Conservation (phyloP, 768 basidiomycete genomes). For the Tremella fuciformis region DNA sequence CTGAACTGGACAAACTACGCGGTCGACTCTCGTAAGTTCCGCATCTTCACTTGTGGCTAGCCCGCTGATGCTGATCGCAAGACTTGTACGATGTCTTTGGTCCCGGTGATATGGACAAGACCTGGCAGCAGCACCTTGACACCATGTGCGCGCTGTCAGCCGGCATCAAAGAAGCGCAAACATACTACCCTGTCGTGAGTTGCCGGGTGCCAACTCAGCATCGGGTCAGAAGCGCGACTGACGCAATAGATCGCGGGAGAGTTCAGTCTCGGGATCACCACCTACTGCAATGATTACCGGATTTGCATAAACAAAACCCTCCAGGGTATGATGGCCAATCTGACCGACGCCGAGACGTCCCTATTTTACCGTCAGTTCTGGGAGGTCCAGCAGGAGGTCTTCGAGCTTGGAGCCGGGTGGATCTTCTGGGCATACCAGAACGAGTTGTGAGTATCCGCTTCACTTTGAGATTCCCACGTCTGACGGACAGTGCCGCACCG, state of each 20-base stretch:
- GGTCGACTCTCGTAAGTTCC: slow-evolving; percentile 35
- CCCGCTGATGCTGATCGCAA: background rate
- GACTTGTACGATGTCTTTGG: slow-evolving; percentile 41
- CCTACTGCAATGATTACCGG: slow-evolving; percentile 44
- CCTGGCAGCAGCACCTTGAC: slow-evolving; percentile 38
- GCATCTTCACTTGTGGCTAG: background rate
- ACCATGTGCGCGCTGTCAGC: slow-evolving; percentile 26
- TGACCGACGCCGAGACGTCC: slow-evolving; percentile 32
- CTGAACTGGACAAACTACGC: slow-evolving; percentile 43
- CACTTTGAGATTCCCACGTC: background rate
- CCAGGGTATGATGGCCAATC: slow-evolving; percentile 25
- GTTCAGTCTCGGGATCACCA: slow-evolving; percentile 36
- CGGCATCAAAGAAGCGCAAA: slow-evolving; percentile 29
- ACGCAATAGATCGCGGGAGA: slow-evolving; percentile 47
- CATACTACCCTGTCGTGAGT: slow-evolving; percentile 36
- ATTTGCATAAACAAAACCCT: slow-evolving; percentile 25
- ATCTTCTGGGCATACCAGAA: slow-evolving; percentile 36
- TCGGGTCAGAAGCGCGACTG: too few relatives aligned
- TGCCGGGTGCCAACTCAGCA: too few relatives aligned
- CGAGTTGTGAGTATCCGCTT: slow-evolving; percentile 21
- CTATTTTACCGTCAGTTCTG: slow-evolving; percentile 42
- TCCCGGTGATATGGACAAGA: slow-evolving; percentile 15
- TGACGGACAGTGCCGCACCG: slow-evolving; percentile 30
- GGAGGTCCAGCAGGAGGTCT: slow-evolving; percentile 42
- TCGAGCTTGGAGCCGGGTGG: slow-evolving; percentile 40